These are phyloP conservation scores for Sanguinoderma infundibulare DNA, from an alignment of 1,284 basidiomycete species.

Conservation along the genomic window DNA sequence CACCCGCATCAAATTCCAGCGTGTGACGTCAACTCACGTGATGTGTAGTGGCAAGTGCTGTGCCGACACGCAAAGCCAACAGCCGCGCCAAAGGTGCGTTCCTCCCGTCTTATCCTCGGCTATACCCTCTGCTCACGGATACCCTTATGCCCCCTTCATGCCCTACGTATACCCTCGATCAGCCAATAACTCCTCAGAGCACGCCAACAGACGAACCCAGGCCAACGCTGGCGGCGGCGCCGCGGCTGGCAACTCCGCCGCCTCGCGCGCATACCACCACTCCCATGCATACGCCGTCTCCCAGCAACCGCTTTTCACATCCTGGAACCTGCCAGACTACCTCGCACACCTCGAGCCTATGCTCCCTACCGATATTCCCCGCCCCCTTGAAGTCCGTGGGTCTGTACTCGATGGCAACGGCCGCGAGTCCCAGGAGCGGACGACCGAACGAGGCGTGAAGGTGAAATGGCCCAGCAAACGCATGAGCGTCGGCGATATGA, in stretches of 20 bases:
- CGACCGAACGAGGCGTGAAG: conserved; percentile 86
- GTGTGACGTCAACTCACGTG: conserved; percentile 45
- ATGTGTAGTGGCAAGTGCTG: conserved; percentile 35
- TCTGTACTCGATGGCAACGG: conserved; percentile 41
- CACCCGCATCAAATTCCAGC: conserved; percentile 11
- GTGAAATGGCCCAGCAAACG: conserved; percentile 95
- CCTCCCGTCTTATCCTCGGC: conserved; percentile 48
- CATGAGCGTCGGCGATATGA: conserved; percentile 96
- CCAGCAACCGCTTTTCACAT: conserved; percentile 75
- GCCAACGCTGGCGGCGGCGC: conserved; percentile 33
- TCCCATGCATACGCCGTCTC: conserved; percentile 78
- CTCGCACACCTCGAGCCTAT: conserved; percentile 87
- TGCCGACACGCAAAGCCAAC: conserved; percentile 40
- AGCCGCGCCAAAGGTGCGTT: conserved; percentile 51
- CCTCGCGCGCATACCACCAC: conserved; percentile 64
- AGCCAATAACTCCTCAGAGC: conserved; percentile 38
- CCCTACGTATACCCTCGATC: conserved; percentile 20
- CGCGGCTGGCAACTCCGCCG: conserved; percentile 24
- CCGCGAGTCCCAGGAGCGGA: conserved; percentile 53
- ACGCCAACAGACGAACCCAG: conserved; percentile 28
- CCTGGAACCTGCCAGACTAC: conserved; percentile 95
- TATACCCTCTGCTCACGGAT: conserved; percentile 37
- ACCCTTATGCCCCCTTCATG: conserved; percentile 35
- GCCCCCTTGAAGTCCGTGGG: conserved; percentile 75
- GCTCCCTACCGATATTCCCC: conserved; percentile 77